These are phyloP conservation scores for Candida methanosorbosa DNA, from an alignment of 805 yeast species.

Conservation along the genomic window DNA sequence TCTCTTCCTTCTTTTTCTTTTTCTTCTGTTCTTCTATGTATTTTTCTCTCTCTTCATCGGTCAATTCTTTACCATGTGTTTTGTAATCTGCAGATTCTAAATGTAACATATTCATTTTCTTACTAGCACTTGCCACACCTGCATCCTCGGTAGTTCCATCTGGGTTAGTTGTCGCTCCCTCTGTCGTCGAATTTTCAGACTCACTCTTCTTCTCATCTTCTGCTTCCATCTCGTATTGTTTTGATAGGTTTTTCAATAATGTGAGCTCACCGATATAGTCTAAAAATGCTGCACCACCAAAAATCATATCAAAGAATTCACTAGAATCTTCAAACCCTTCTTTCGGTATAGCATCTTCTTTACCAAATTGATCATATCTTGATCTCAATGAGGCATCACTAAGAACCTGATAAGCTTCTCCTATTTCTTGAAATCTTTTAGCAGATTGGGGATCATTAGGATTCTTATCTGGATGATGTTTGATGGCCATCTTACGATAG, in stretches of 20 bases:
- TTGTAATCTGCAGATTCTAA: constrained; percentile 18
- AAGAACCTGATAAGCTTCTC: constrained; percentile 71
- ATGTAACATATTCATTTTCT: constrained; percentile 39
- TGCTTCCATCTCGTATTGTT: constrained; percentile 41
- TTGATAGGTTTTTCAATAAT: constrained; percentile 52
- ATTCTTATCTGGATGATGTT: constrained; percentile 92
- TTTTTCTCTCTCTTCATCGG: constrained; percentile 21
- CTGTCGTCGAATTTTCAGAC: background rate
- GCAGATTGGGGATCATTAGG: constrained; percentile 93
- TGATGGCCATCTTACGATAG: constrained; percentile 82
- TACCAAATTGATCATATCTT: constrained; percentile 80
- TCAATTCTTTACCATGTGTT: constrained; percentile 6
- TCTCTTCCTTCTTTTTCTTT: constrained; percentile 38
- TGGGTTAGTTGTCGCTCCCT: background rate
- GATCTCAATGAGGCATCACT: constrained; percentile 63
- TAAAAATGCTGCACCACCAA: constrained; percentile 74
- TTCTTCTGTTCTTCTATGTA: constrained; percentile 19
- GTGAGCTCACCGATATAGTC: constrained; percentile 77
- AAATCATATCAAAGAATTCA: constrained; percentile 76
- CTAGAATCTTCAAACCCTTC: constrained; percentile 77
- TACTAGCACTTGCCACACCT: constrained; percentile 28
- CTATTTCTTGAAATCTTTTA: constrained; percentile 68
- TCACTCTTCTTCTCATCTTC: constrained; percentile 14
- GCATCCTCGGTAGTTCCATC: background rate
- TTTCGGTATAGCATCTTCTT: constrained; percentile 60